These are phyloP conservation scores for Eucalyptus paniculata DNA, from an alignment of 345 rosid species.

Conservation along the genomic window DNA sequence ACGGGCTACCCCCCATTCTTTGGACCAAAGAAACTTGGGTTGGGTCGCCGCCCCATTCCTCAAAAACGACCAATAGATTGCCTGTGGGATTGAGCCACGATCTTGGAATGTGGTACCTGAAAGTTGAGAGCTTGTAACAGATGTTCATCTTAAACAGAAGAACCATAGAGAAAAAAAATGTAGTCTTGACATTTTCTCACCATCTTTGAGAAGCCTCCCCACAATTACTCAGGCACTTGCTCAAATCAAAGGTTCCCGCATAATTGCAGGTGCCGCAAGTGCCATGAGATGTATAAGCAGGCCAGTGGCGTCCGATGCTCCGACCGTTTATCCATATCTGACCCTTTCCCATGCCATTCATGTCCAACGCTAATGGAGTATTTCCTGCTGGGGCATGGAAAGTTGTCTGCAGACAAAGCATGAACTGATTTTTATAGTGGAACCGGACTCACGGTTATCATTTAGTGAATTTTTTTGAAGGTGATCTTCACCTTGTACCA, in stretches of 20 bases:
- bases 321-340: slow-evolving; percentile 48
- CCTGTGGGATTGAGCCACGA: slow-evolving; percentile 7
- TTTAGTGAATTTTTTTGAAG: neutral
- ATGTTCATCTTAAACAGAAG: neutral
- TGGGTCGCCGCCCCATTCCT: slow-evolving; percentile 8
- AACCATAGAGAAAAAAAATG: neutral
- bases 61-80: slow-evolving; percentile 1
- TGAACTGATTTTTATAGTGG: neutral
- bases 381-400: slow-evolving; percentile 27
- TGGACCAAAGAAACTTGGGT: slow-evolving; percentile 1
- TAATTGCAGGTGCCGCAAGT: neutral
- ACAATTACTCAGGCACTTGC: slow-evolving; percentile 1
- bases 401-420: slow-evolving; percentile 7
- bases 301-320: slow-evolving; percentile 47
- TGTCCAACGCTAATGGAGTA: slow-evolving; percentile 26
- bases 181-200: neutral
- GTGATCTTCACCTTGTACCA: slow-evolving; percentile 31
- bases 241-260: neutral
- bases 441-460: neutral
- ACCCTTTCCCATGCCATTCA: slow-evolving; percentile 50
- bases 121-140: neutral
- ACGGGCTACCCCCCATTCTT: neutral
- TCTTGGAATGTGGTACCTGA: slow-evolving; percentile 8
- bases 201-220: slow-evolving; percentile 9
- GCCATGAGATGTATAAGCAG: slow-evolving; percentile 2